These are phyloP conservation scores for Magnolia officinalis DNA, from an alignment of 164 flowering plant genomes.

Conservation along the genomic window DNA sequence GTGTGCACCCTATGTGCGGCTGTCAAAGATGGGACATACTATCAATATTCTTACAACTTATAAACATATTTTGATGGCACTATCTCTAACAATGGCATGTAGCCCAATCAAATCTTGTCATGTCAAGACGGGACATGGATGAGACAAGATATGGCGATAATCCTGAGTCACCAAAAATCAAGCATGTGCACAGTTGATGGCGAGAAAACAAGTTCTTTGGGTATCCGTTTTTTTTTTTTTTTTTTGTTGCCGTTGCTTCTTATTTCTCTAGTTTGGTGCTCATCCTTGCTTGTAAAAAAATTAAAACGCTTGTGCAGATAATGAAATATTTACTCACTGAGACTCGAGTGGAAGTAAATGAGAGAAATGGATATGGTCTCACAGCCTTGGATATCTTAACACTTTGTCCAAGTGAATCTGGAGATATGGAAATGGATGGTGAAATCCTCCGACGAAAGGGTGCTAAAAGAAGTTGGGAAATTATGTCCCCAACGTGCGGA, in stretches of 20 bases:
- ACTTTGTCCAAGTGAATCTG: not conserved
- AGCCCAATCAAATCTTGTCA: no score
- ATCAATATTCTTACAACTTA: no score
- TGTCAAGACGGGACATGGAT: no score
- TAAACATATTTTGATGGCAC: no score
- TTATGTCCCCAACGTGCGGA: not conserved
- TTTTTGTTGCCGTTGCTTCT: not conserved
- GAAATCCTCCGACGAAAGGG: not conserved
- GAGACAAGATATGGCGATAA: no score
- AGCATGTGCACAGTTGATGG: not conserved
- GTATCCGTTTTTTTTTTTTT: not conserved
- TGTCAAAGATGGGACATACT: no score
- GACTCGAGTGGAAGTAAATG: not conserved
- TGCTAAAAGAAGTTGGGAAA: not conserved
- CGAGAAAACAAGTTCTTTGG: not conserved
- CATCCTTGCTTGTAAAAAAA: not conserved
- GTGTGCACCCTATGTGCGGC: no score
- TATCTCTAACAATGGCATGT: no score
- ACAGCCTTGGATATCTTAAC: not conserved
- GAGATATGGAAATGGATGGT: not conserved
- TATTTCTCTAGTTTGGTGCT: not conserved
- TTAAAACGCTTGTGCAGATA: not conserved
- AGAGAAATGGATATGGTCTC: not conserved
- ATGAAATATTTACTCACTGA: not conserved
- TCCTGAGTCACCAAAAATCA: not conserved